These are phyloP conservation scores for Colletotrichum sp. DNA, from an alignment of 2,329 filamentous ascomycete genomes.

Conservation along the genomic window DNA sequence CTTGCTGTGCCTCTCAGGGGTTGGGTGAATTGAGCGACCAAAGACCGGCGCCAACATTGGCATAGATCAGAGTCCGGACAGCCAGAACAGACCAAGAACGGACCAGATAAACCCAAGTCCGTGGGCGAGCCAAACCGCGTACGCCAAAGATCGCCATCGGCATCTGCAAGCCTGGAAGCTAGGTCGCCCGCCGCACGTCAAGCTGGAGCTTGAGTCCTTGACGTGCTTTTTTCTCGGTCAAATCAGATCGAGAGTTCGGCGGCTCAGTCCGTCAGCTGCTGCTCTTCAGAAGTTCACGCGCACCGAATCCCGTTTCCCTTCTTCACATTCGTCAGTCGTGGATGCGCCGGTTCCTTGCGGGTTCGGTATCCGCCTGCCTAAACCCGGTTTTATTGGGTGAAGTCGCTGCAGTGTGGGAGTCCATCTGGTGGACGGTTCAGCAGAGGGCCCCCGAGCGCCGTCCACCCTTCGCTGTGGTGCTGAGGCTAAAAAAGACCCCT, in stretches of 20 bases:
- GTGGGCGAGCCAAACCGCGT: constrained; percentile 1
- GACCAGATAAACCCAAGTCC: neutral
- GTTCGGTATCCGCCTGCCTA: neutral
- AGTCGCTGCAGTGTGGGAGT: neutral
- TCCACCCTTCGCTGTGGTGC: neutral
- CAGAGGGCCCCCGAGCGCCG: constrained; percentile 3
- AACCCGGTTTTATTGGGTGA: neutral
- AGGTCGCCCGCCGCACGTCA: neutral
- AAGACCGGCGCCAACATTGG: neutral
- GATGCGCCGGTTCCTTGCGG: neutral
- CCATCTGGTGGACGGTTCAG: constrained; percentile 4
- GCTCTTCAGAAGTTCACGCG: neutral
- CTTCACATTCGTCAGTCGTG: neutral
- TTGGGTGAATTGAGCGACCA: neutral
- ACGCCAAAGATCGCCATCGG: constrained; percentile 13
- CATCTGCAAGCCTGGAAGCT: neutral
- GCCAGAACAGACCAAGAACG: neutral
- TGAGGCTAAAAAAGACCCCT: constrained; percentile 1
- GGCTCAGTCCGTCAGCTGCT: neutral
- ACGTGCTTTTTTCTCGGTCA: neutral
- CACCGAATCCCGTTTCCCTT: neutral
- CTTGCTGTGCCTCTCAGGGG: constrained; percentile 15
- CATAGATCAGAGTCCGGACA: neutral
- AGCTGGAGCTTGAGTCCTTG: neutral
- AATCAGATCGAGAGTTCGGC: neutral